phyloP scores from a whole-genome alignment of 208 protist species.

The Sergeia podlipaevii region DNA sequence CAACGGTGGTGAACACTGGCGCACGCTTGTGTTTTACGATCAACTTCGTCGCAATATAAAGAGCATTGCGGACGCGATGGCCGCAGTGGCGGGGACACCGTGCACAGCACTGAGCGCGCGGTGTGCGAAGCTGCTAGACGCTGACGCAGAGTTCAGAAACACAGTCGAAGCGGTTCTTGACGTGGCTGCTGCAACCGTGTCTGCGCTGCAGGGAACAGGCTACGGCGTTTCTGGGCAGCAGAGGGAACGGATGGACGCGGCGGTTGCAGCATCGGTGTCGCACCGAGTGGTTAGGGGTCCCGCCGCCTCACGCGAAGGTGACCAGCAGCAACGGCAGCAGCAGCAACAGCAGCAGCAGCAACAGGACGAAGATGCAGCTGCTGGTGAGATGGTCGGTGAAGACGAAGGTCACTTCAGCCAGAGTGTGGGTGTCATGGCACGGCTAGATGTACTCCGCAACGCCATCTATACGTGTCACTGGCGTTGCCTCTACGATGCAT shows the following conservation, averaged over 20 bases:
- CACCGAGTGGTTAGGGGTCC: constrained; percentile 4
- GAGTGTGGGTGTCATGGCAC: constrained; percentile 8
- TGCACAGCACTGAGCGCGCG: background rate
- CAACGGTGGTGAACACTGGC: constrained; percentile 30
- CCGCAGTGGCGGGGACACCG: background rate
- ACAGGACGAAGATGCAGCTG: background rate
- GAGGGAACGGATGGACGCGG: constrained; percentile 20
- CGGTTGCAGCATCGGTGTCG: constrained; percentile 21
- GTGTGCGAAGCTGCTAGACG: constrained; percentile 14
- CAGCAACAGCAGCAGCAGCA: background rate
- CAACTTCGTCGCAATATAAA: constrained; percentile 8
- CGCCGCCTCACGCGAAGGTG: constrained; percentile 1
- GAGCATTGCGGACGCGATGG: background rate
- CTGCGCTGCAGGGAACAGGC: constrained; percentile 11
- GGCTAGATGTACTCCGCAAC: constrained; percentile 17
- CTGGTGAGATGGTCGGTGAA: background rate
- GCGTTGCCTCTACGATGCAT: constrained; percentile 23
- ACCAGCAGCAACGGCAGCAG: background rate
- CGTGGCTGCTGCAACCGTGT: constrained; percentile 16
- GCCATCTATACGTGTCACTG: constrained; percentile 27
- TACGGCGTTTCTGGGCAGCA: constrained; percentile 14
- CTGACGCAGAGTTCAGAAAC: background rate
- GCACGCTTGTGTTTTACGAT: constrained; percentile 17
- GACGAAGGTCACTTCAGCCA: constrained; percentile 16
- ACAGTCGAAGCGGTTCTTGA: constrained; percentile 22